Evolutionary conservation across 495 filamentous ascomycete species (phyloP), one percentile per base, ranked within the genome.

Genomic region (Penicillium malachiteum): DNA sequence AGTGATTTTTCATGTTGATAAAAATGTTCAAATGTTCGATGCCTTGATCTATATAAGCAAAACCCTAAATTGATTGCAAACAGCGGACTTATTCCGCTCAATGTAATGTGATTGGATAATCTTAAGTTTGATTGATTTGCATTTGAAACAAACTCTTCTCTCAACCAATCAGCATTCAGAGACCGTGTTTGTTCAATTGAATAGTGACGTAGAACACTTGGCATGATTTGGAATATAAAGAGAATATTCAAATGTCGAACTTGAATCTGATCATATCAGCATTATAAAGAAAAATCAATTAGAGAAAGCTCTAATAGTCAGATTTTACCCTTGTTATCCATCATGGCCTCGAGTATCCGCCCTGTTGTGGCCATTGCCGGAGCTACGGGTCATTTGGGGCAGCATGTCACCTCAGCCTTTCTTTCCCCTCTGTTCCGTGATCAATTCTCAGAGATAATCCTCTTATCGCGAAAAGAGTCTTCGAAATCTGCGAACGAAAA

Each of bases 331-430:
- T 2, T 26, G 4, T 26, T 4, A 26, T 26, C 4, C 4, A 26
- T 26, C 21, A 26, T 26, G 21, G 21, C 21, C 2, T 26, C 21
- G 21, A 26, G 21, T 26, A 26, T 26, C 32, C 45, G 51, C 32
- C 55, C 59, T 18, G 59, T 62, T 33, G 56, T 69, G 18, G 63
- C 63, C n/a, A 64, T 69, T 48, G 63, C 67, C 41, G 64, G 64
- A 39, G 59, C 62, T 41, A 63, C 62, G 17, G 64, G 67, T 18
- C 59, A 69, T 49, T 54, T 69, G 3, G 66, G 66, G 32, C 49
- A 57, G 16, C 59, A 61, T 42, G 49, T 69, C 21, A 54, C 62
- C 12, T 48, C 55, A 0, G 61, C 67, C 21, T 63, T 69, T 52
- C 52, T 67, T 30, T 60, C 58, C 16, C 34, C 55, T 7, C 52